phyloP scores from a whole-genome alignment of 176 grass and related monocot species.

The Elaeis guineensis region DNA sequence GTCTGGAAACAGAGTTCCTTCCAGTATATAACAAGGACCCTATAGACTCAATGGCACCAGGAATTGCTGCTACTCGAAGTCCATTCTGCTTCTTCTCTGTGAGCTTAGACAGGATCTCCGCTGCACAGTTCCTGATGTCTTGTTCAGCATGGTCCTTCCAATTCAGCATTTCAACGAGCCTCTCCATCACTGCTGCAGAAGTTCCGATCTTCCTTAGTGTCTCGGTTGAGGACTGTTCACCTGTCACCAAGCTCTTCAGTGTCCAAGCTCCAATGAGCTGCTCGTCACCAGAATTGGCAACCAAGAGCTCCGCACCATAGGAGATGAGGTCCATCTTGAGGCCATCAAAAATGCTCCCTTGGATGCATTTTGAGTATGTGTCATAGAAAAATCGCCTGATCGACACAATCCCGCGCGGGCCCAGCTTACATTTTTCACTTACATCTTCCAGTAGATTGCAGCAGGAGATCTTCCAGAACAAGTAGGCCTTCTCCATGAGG shows the following conservation, averaged over 20 bases:
- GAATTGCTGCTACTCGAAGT: slow-evolving; percentile 46
- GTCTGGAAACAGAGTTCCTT: neutral
- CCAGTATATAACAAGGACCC: slow-evolving; percentile 44
- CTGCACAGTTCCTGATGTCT: slow-evolving; percentile 35
- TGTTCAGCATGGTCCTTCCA: slow-evolving; percentile 41
- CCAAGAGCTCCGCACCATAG: slow-evolving; percentile 46
- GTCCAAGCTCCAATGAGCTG: slow-evolving; percentile 58
- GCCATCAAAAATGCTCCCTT: slow-evolving; percentile 53
- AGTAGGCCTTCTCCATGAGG: too few species aligned
- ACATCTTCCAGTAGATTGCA: too few species aligned
- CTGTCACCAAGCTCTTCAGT: slow-evolving; percentile 28
- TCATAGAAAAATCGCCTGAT: slow-evolving; percentile 64
- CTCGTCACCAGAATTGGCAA: slow-evolving; percentile 50
- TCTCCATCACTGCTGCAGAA: slow-evolving; percentile 22
- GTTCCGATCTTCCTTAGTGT: slow-evolving; percentile 46
- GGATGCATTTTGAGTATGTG: slow-evolving; percentile 52
- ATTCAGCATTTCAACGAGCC: slow-evolving; percentile 42
- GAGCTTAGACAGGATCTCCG: slow-evolving; percentile 38
- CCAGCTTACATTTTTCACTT: slow-evolving; percentile 14
- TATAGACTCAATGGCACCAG: slow-evolving; percentile 56
- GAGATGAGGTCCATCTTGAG: slow-evolving; percentile 70
- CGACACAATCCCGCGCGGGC: slow-evolving; percentile 28
- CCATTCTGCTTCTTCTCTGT: slow-evolving; percentile 44
- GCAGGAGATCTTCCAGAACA: too few species aligned
- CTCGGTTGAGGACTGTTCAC: slow-evolving; percentile 8